These are phyloP conservation scores for Erythrophleum ivorense DNA, from an alignment of 331 rosid species.

Conservation along the genomic window DNA sequence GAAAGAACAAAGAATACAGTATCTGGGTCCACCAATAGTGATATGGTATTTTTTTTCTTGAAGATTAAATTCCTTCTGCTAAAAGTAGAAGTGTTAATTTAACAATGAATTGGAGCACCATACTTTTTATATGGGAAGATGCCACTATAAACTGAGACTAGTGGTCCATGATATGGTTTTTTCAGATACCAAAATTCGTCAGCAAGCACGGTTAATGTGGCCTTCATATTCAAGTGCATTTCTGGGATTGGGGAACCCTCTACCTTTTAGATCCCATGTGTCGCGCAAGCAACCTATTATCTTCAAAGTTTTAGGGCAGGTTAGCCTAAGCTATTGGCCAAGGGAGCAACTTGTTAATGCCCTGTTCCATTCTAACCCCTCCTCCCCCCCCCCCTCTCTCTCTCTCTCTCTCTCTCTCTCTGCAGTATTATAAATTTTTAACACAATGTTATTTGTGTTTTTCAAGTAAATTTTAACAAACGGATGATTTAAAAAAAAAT, in stretches of 20 bases:
- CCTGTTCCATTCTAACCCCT: not conserved
- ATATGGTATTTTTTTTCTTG: slow-evolving; percentile 24
- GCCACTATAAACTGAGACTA: slow-evolving; percentile 42
- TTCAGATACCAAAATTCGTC: slow-evolving; percentile 39
- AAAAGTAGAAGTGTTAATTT: slow-evolving; percentile 35
- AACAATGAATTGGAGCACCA: slow-evolving; percentile 45
- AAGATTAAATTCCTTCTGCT: slow-evolving; percentile 28
- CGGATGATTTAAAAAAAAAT: too few relatives aligned
- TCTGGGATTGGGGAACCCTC: slow-evolving; percentile 30
- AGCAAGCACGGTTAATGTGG: slow-evolving; percentile 34
- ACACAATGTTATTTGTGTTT: not conserved
- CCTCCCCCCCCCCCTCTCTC: too few relatives aligned
- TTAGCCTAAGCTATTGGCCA: slow-evolving; percentile 23
- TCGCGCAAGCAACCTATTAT: not conserved
- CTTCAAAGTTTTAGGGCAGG: too few relatives aligned
- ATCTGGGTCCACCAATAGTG: slow-evolving; percentile 32
- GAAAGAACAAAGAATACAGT: slow-evolving; percentile 10
- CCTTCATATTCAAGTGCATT: slow-evolving; percentile 22
- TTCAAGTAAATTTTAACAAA: not conserved
- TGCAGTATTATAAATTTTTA: too few relatives aligned
- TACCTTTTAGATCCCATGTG: not conserved
- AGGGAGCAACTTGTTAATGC: not conserved
- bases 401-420: too few relatives aligned
- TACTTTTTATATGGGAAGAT: slow-evolving; percentile 36
- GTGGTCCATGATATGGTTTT: slow-evolving; percentile 37